Evolutionary conservation across 768 basidiomycete genomes (phyloP), one percentile per base, ranked within the genome.

Genomic region (Leucocoprinus leucothites): DNA sequence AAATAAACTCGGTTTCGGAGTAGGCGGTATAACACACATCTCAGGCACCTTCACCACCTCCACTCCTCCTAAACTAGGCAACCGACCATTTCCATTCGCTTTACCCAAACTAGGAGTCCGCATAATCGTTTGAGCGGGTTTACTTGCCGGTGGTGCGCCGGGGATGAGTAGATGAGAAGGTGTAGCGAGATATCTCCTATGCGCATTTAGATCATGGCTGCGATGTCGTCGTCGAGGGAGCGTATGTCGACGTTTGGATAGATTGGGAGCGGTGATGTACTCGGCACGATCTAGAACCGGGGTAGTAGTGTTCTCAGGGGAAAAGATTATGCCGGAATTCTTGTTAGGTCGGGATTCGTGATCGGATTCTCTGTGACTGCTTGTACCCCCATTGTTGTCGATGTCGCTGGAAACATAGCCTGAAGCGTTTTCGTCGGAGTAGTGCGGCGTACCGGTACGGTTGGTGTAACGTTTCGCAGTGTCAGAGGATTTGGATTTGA

Each of bases 131-230:
- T 21, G 59, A 35, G 34, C 64, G 50, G 28, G 72, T 48, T 77
- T 81, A 1, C 66, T 66, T 2, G 75, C 77, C 9, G 81, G 81
- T 9, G 82, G 82, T 1, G 82, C 80, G 21, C 81, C 82, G 5
- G 84, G 83, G 24, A 85, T 75, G 71, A 75, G 81, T 24, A 85
- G 66, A 59, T 84, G 83, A 2, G 76, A 78, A 4, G 74, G 70
- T n/a, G 78, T 78, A 18, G 80, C 73, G n/a, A 84, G 63, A 7
- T 74, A 73, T 31, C 31, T 31, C 28, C 47, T 42, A 18, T 43
- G 57, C 25, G 62, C 25, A 42, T 18, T 34, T 9, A 51, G 25
- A 24, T 44, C 40, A 31, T 34, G 38, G 28, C 16, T 49, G 26
- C 42, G 40, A 16, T 49, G 21, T n/a, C 40, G 18, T 26, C 40